Base-by-base conservation (phyloP, 2,329 filamentous ascomycete species). In the Aspergillus fumigatus region DNA sequence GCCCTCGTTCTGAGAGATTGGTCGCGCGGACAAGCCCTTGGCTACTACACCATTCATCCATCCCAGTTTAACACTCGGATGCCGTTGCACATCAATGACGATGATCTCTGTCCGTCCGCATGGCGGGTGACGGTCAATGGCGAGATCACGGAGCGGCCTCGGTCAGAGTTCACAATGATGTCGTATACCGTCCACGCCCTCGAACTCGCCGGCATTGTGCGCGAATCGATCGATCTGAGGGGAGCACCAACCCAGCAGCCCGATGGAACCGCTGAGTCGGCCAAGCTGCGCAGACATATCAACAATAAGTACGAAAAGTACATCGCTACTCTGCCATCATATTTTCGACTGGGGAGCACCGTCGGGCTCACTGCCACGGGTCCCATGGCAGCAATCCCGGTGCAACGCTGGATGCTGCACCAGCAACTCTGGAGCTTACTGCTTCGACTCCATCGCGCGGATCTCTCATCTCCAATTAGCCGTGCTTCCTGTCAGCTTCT, bases 391-490 rank as follows among this genome's bases (percentile, higher is more conserved):
- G 61, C 59, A 4, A 57, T 60, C 26, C 59, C 59, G 5, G 55
- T 62, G 6, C 57, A 62, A 4, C 57, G 56, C 40, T 63, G 53
- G 52, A 58, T 63, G 55, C 41, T 63, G 19, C 59, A 63, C 43
- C 59, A 63, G 45, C 61, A 63, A 53, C 53, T 63, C 3, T 62
- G 61, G 61, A 56, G 55, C 27, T 29, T 63, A 25, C 48, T 62
- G 21, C 57, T 63, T 1, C 59, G 61, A 21, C 55, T 63, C 1
- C 52, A 63, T 29, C 59, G 57, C 2, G 25, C 48, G 5, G 57
- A 25, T 38, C 45, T 59, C 2, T 50, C 52, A 3, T 52, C 54
- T 29, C 27, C 14, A 5, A 32, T 29, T 10, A 38, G 53, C 3
- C 58, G 56, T 23, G 25, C 53, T 3, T 50, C 52, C 7, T 60